These are phyloP conservation scores for Malus hybrid DNA, from an alignment of 331 rosid genomes.

Conservation along the genomic window DNA sequence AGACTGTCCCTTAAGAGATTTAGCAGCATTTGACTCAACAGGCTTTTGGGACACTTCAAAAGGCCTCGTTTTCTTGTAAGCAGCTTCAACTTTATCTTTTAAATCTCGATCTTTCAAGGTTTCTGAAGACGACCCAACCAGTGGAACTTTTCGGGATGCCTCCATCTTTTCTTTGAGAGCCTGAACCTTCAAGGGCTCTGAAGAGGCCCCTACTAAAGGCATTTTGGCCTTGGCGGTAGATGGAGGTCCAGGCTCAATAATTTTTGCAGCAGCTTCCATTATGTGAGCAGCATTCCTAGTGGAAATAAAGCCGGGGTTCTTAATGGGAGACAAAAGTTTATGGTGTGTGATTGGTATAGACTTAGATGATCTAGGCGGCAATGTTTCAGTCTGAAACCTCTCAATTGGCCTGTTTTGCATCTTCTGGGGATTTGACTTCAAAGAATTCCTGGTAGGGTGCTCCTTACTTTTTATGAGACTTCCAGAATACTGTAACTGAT, in stretches of 20 bases:
- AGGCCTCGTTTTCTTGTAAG: slow-evolving; percentile 41
- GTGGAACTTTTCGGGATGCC: slow-evolving; percentile 48
- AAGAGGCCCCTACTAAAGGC: slow-evolving; percentile 44
- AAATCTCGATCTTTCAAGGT: slow-evolving; percentile 40
- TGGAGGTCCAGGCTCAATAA: slow-evolving; percentile 65
- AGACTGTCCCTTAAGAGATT: slow-evolving; percentile 72
- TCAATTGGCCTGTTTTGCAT: slow-evolving; percentile 58
- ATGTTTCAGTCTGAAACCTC: slow-evolving; percentile 82
- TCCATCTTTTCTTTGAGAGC: slow-evolving; percentile 66
- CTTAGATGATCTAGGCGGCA: slow-evolving; percentile 91
- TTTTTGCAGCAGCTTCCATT: slow-evolving; percentile 96
- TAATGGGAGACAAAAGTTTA: slow-evolving; percentile 85
- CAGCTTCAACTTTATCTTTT: slow-evolving; percentile 49
- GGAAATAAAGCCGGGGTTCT: slow-evolving; percentile 68
- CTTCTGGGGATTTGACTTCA: slow-evolving; percentile 52
- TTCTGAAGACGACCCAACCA: slow-evolving; percentile 45
- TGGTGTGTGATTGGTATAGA: slow-evolving; percentile 89
- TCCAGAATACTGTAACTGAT: slow-evolving; percentile 48
- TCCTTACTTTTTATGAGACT: slow-evolving; percentile 39
- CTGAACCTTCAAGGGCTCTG: slow-evolving; percentile 62
- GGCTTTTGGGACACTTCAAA: slow-evolving; percentile 49
- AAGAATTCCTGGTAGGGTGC: slow-evolving; percentile 33
- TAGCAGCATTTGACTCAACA: slow-evolving; percentile 63
- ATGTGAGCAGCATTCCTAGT: slow-evolving; percentile 75
- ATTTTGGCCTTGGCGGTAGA: slow-evolving; percentile 42